Percentiles rank a stretch among this genome's conserved stretches.
Conservation (phyloP, 352 stramenopile species). For the Phytopythium sindhum region DNA sequence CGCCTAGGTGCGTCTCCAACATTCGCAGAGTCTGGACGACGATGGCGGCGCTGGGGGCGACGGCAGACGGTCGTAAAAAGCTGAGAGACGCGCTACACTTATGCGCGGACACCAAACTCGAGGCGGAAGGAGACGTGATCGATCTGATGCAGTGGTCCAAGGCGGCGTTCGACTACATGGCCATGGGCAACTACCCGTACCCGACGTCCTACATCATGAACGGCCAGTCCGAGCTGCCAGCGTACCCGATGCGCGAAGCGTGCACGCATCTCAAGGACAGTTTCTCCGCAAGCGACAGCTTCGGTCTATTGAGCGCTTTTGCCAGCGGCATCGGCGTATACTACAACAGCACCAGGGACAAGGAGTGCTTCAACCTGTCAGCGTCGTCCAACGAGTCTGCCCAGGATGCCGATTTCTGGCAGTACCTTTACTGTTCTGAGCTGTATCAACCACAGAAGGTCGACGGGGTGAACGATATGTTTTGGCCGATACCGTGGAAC, state of each 20-base stretch:
- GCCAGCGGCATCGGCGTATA: constrained; percentile 42
- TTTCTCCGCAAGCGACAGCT: constrained; percentile 13
- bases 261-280: constrained; percentile 48
- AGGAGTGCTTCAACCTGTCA: constrained; percentile 34
- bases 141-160: constrained; percentile 42
- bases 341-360: constrained; percentile 50
- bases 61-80: constrained; percentile 17
- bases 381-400: constrained; percentile 34
- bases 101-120: constrained; percentile 21
- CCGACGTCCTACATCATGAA: constrained; percentile 88
- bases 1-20: constrained; percentile 48
- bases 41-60: constrained; percentile 26
- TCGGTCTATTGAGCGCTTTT: constrained; percentile 30
- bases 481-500: constrained; percentile 52
- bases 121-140: constrained; percentile 26
- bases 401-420: constrained; percentile 39
- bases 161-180: constrained; percentile 81
- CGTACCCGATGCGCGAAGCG: constrained; percentile 81
- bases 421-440: constrained; percentile 55
- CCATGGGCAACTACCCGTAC: constrained; percentile 94
- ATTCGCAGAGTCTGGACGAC: constrained; percentile 33
- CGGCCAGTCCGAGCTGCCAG: constrained; percentile 56
- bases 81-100: constrained; percentile 23
- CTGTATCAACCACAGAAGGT: constrained; percentile 40
- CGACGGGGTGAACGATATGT: constrained; percentile 72